phyloP scores from a whole-genome alignment of 2,329 filamentous ascomycete genomes.

The Stylonectria norvegica region DNA sequence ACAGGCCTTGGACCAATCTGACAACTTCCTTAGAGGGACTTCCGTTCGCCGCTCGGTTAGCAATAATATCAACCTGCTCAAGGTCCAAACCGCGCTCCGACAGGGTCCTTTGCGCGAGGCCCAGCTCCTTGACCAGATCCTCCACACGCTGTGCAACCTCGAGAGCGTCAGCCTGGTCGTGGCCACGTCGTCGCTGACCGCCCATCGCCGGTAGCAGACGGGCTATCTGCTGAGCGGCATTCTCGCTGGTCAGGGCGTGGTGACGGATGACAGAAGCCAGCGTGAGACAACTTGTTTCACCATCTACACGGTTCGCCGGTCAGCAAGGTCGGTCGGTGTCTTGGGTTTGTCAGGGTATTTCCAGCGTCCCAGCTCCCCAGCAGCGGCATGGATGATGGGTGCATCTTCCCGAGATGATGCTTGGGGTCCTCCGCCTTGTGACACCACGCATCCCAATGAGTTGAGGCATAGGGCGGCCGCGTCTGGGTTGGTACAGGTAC shows the following conservation, averaged over 20 bases:
- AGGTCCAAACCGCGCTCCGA: conserved; percentile 3
- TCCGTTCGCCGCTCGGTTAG: conserved; percentile 3
- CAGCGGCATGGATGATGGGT: neutral
- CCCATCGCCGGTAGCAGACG: conserved; percentile 15
- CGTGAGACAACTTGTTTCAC: conserved; percentile 20
- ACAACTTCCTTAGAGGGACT: conserved; percentile 6
- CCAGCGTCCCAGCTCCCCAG: neutral
- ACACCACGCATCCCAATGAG: no score
- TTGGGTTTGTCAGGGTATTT: conserved; percentile 9
- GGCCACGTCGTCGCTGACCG: conserved; percentile 1
- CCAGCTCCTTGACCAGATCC: conserved; percentile 8
- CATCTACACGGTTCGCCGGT: conserved; percentile 14
- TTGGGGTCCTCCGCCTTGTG: no score
- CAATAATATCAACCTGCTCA: conserved; percentile 13
- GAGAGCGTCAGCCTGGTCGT: conserved; percentile 8
- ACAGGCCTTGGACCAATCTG: conserved; percentile 10
- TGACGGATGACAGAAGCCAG: conserved; percentile 12
- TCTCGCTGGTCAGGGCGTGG: conserved; percentile 4
- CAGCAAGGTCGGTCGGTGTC: conserved; percentile 8
- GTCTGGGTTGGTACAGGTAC: neutral
- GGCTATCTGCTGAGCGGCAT: conserved; percentile 13
- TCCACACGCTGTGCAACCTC: conserved; percentile 13
- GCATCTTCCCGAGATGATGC: neutral
- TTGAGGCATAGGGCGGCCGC: no score
- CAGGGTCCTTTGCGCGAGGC: conserved; percentile 11